phyloP scores from a whole-genome alignment of 169 alveolate species.

The Eimeria maxima region DNA sequence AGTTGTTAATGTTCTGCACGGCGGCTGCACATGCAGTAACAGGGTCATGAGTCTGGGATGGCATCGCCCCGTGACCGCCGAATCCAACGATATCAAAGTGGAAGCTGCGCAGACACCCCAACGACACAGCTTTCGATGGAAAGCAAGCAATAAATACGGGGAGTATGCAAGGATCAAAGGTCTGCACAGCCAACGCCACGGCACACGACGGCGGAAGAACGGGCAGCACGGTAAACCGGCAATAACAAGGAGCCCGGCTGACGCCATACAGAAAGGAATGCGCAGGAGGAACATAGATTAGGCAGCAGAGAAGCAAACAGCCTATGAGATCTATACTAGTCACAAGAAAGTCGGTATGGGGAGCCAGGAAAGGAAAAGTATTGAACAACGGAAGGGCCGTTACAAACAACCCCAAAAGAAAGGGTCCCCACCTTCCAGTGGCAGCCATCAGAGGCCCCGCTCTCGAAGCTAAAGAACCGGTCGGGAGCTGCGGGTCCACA shows the following conservation, averaged over 20 bases:
- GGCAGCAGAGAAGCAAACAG: background rate
- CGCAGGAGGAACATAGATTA: background rate
- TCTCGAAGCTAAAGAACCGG: conserved; percentile 73
- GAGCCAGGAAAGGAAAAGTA: background rate
- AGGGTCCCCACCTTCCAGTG: conserved; percentile 36
- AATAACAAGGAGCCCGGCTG: background rate
- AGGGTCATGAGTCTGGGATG: conserved; percentile 76
- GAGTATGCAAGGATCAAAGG: background rate
- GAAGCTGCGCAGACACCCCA: conserved; percentile 65
- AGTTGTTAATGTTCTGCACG: conserved; percentile 63
- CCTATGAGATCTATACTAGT: background rate
- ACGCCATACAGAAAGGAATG: background rate
- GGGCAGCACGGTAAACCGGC: background rate
- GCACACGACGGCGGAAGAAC: background rate
- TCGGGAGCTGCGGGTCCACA: conserved; percentile 77
- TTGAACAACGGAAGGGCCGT: background rate
- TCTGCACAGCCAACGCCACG: background rate
- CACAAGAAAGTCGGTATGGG: background rate
- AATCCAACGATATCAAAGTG: conserved; percentile 56
- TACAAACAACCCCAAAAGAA: background rate
- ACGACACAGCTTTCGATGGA: background rate
- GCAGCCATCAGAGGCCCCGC: conserved; percentile 82
- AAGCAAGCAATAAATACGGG: background rate
- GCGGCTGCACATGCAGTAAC: conserved; percentile 78
- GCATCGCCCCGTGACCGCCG: conserved; percentile 85